Evolutionary conservation across 2,329 filamentous ascomycete genomes (phyloP), one percentile per base, ranked within the genome.

Genomic region (Trichoderma oligosporum): DNA sequence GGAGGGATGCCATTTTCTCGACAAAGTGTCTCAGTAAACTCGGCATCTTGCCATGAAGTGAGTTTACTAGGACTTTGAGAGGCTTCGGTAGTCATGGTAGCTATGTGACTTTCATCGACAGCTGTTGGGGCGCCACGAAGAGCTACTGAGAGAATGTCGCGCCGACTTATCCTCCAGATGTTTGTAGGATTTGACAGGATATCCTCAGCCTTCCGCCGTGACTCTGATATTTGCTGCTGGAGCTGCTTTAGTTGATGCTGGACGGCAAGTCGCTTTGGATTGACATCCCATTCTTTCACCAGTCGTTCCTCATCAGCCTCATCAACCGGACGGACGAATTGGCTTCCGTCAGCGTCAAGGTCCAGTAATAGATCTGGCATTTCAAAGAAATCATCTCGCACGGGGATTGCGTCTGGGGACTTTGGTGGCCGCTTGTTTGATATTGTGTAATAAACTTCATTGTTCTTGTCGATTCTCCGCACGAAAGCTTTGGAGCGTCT

Each of bases 281-380:
- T 58, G 8, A 59, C 42, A 27, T 48, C 63, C 71, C 72, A 77
- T 56, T 61, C 67, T 16, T 59, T 62, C 36, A 35, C 42, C 59
- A 71, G 67, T 3, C 51, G 61, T n/a, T 61, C 64, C 53, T 76
- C 75, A 42, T 77, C 69, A 4, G 63, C 61, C 3, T 71, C 61
- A 44, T 73, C 68, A 55, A 69, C 76, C 2, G 67, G 64, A 25
- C 79, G 76, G 36, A 82, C 78, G 45, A 71, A 66, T 1, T 64
- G 68, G 61, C 65, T 75, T 18, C 75, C 71, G 59, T 77, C 73
- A 42, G 77, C 76, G 61, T 83, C 81, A 36, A 84, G 76, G 58
- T 83, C 78, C 36, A 83, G 71, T 2, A 82, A 65, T 9, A 78
- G 60, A 16, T 71, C 54, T 11, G 76, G 73, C 38, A 78, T 68